Percentiles rank a stretch among this genome's conserved stretches.
Evolutionary conservation across 139 green algal genomes (phyloP).

Genomic region (Raphidocelis subcapitata): DNA sequence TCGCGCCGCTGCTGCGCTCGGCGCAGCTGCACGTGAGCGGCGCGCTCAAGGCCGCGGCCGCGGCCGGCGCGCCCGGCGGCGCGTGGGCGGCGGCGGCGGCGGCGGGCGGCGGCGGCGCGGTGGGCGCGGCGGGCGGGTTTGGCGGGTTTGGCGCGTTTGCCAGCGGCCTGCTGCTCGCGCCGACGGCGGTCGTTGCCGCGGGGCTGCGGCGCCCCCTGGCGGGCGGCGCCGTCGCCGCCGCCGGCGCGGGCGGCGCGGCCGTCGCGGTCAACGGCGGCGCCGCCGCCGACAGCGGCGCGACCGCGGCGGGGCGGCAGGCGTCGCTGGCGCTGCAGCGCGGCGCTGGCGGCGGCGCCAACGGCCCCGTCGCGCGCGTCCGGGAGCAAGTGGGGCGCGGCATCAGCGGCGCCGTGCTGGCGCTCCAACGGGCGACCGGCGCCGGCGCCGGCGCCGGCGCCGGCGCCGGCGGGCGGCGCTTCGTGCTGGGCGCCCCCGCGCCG

Average conservation of each 20-base stretch:
- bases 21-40: background rate
- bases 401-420: too few species aligned
- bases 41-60: background rate
- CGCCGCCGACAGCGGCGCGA: too few species aligned
- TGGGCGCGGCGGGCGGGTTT: background rate
- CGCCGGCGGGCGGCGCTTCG: too few species aligned
- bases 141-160: background rate
- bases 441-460: too few species aligned
- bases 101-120: background rate
- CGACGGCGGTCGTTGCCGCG: background rate
- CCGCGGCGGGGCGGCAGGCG: too few species aligned
- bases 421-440: too few species aligned
- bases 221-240: slow-evolving; percentile 12
- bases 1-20: background rate
- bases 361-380: too few species aligned
- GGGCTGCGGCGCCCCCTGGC: slow-evolving; percentile 19
- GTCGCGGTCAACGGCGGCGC: slow-evolving; percentile 13
- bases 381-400: too few species aligned
- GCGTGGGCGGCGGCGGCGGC: slow-evolving; percentile 4
- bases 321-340: too few species aligned
- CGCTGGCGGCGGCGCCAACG: too few species aligned
- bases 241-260: slow-evolving; percentile 11
- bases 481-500: too few species aligned
- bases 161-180: slow-evolving; percentile 9
- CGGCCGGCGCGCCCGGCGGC: background rate